phyloP scores from a whole-genome alignment of 2,329 filamentous ascomycete species.

The Aspergillus brasiliensis region DNA sequence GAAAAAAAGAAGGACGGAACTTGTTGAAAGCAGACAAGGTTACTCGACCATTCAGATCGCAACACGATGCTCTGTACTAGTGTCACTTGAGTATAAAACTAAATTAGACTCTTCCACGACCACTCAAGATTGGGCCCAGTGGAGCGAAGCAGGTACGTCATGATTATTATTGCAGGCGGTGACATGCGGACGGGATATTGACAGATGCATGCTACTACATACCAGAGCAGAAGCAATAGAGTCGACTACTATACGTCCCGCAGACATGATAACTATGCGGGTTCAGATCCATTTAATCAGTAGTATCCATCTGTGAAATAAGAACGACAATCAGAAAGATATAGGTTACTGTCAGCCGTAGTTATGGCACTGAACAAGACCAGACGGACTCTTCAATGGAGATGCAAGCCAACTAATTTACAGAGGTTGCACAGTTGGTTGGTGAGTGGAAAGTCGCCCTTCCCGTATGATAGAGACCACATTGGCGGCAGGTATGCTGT shows the following conservation, averaged over 20 bases:
- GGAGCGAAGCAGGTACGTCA: constrained; percentile 4
- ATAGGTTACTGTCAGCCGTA: not conserved
- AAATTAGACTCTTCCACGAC: constrained; percentile 1
- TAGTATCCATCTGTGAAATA: not conserved
- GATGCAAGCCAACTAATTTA: not conserved
- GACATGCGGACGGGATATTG: not conserved
- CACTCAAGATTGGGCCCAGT: not conserved
- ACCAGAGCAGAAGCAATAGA: not conserved
- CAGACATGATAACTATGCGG: too few relatives aligned
- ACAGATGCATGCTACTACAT: not conserved
- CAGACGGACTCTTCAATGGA: not conserved
- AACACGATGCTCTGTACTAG: not conserved
- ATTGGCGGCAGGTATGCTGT: not conserved
- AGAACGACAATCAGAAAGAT: not conserved
- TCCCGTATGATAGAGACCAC: not conserved
- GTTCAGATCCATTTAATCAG: too few relatives aligned
- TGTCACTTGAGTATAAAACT: not conserved
- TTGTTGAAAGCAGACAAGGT: not conserved
- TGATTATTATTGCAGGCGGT: not conserved
- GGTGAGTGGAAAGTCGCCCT: not conserved
- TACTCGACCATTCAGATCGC: not conserved
- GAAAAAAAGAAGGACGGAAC: not conserved
- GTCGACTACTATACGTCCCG: not conserved
- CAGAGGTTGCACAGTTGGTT: not conserved
- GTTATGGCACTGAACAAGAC: not conserved